These are phyloP conservation scores for Tubosaeta sp. DNA, from an alignment of 768 basidiomycete species.

Conservation along the genomic window DNA sequence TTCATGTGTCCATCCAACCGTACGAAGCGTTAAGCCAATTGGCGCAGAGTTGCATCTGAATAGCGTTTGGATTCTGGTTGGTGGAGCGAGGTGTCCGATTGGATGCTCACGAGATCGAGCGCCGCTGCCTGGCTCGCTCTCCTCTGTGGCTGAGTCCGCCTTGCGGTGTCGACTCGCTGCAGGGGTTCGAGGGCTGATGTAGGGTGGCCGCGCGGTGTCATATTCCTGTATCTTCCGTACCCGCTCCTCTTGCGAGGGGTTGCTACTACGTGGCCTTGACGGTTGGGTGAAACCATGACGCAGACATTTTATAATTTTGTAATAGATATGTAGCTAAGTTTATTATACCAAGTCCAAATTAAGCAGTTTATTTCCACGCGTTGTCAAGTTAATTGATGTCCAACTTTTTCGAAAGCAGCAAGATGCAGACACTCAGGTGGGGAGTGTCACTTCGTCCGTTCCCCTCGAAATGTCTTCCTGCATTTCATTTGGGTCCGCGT, in stretches of 20 bases:
- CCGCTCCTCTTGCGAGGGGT: conserved; percentile 29
- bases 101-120: conserved; percentile 51
- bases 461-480: neutral
- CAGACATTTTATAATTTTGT: conserved; percentile 39
- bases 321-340: too few species aligned
- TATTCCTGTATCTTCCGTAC: conserved; percentile 82
- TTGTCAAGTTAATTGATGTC: neutral
- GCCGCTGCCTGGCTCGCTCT: conserved; percentile 34
- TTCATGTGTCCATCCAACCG: conserved; percentile 65
- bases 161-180: conserved; percentile 51
- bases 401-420: conserved; percentile 7
- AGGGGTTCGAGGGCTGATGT: conserved; percentile 40
- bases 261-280: conserved; percentile 65
- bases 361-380: conserved; percentile 7
- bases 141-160: conserved; percentile 44
- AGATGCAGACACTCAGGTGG: conserved; percentile 27
- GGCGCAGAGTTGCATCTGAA: conserved; percentile 43
- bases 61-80: conserved; percentile 68
- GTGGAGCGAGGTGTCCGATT: conserved; percentile 65
- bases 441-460: conserved; percentile 16
- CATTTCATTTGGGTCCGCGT: conserved; percentile 24
- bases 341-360: too few species aligned
- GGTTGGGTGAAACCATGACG: conserved; percentile 82
- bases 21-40: conserved; percentile 54
- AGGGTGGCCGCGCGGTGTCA: conserved; percentile 53